These are phyloP conservation scores for Skeletonema menzelii DNA, from an alignment of 108 stramenopile genomes.

Conservation along the genomic window DNA sequence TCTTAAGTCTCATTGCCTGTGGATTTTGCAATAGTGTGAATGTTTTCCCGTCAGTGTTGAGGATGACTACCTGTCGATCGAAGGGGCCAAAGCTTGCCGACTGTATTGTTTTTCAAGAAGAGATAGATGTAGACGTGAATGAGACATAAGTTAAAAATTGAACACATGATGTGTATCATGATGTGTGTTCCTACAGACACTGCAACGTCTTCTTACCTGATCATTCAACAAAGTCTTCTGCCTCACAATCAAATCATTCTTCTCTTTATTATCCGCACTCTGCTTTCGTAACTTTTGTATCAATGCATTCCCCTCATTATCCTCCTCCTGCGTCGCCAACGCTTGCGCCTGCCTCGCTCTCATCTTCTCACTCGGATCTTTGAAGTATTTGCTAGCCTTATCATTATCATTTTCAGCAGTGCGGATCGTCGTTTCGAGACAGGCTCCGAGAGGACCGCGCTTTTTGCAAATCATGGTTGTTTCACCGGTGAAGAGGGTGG, in stretches of 20 bases:
- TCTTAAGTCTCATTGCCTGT: conserved; percentile 83
- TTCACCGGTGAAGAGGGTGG: conserved; percentile 85
- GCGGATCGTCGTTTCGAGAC: conserved; percentile 64
- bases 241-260: conserved; percentile 67
- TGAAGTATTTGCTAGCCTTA: conserved; percentile 71
- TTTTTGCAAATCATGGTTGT: conserved; percentile 81
- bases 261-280: conserved; percentile 76
- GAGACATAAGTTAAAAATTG: not conserved
- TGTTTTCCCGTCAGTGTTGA: conserved; percentile 73
- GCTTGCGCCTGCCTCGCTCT: conserved; percentile 42
- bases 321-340: conserved; percentile 25
- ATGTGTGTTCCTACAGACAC: not conserved
- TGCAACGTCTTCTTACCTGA: conserved; percentile 36
- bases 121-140: not conserved
- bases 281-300: conserved; percentile 69
- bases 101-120: conserved; percentile 7
- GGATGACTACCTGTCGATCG: conserved; percentile 71
- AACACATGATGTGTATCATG: not conserved
- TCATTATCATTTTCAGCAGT: conserved; percentile 84
- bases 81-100: conserved; percentile 81
- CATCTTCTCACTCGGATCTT: conserved; percentile 50
- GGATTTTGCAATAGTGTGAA: conserved; percentile 78
- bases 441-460: conserved; percentile 82
- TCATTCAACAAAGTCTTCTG: conserved; percentile 78
- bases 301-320: conserved; percentile 63